phyloP scores from a whole-genome alignment of 2,329 filamentous ascomycete genomes.

The Monosporascus cannonballus region DNA sequence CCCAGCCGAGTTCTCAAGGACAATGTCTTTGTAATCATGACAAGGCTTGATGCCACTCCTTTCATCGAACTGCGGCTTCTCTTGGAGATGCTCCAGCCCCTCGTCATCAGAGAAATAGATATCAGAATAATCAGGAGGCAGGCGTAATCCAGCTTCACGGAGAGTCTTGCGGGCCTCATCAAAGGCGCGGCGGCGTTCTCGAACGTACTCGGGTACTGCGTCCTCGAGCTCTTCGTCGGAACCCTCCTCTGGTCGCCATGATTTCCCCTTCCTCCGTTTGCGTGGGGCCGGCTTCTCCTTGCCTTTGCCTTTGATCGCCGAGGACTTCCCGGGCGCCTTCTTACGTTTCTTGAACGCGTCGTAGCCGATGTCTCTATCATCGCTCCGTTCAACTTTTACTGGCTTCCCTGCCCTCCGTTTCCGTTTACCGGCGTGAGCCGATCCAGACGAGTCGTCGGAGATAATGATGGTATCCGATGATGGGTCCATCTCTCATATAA shows the following conservation, averaged over 20 bases:
- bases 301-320: constrained; percentile 11
- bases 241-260: constrained; percentile 24
- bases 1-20: constrained; percentile 68
- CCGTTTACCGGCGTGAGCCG: constrained; percentile 19
- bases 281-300: constrained; percentile 7
- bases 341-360: constrained; percentile 19
- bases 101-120: constrained; percentile 72
- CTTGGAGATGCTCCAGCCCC: constrained; percentile 51
- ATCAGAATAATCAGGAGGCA: constrained; percentile 72
- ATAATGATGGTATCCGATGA: constrained; percentile 14
- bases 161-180: constrained; percentile 54
- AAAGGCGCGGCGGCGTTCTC: constrained; percentile 61
- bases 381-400: constrained; percentile 19
- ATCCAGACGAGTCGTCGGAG: constrained; percentile 19
- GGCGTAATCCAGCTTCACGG: constrained; percentile 61
- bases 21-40: constrained; percentile 67
- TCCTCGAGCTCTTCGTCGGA: constrained; percentile 40
- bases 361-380: constrained; percentile 17
- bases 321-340: constrained; percentile 7
- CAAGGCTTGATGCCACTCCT: constrained; percentile 54
- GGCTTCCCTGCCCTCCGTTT: constrained; percentile 9
- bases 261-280: constrained; percentile 6
- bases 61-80: constrained; percentile 63
- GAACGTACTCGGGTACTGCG: constrained; percentile 67
- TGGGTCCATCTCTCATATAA: constrained; percentile 11